These are phyloP conservation scores for Aspergillus sp. DNA, from an alignment of 2,329 filamentous ascomycete genomes.

Conservation along the genomic window DNA sequence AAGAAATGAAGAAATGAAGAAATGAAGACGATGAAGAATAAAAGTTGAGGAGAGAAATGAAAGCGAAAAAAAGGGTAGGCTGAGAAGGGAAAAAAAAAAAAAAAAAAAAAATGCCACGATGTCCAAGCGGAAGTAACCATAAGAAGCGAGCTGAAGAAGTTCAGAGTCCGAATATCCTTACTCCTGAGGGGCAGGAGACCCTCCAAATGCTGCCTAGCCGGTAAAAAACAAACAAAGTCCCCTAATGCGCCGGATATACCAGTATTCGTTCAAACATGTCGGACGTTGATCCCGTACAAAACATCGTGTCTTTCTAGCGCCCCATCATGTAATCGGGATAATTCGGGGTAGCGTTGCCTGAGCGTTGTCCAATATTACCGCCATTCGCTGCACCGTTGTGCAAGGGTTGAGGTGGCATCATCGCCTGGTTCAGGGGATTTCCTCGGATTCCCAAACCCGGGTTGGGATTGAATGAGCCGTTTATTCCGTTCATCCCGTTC, in stretches of 20 bases:
- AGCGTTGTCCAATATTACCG: slow-evolving; percentile 28
- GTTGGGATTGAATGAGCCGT: slow-evolving; percentile 36
- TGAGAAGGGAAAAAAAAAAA: slow-evolving; percentile 21
- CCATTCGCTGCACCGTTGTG: slow-evolving; percentile 28
- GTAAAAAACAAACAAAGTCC: slow-evolving; percentile 33
- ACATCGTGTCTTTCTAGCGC: slow-evolving; percentile 34
- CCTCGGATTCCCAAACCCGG: slow-evolving; percentile 39
- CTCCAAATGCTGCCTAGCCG: slow-evolving; percentile 44
- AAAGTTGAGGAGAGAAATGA: slow-evolving; percentile 13
- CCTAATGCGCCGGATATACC: slow-evolving; percentile 43
- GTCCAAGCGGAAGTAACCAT: slow-evolving; percentile 17
- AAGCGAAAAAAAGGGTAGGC: slow-evolving; percentile 9
- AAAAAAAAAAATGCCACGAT: slow-evolving; percentile 21
- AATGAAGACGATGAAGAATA: slow-evolving; percentile 16
- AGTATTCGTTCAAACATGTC: slow-evolving; percentile 44
- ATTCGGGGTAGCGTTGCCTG: slow-evolving; percentile 37
- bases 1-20: slow-evolving; percentile 16
- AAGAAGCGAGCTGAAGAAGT: slow-evolving; percentile 30
- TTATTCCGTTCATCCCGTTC: slow-evolving; percentile 12
- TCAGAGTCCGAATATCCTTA: slow-evolving; percentile 34
- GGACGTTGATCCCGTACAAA: slow-evolving; percentile 37
- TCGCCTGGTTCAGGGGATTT: slow-evolving; percentile 32
- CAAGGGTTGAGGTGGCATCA: slow-evolving; percentile 29
- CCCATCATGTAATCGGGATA: slow-evolving; percentile 52
- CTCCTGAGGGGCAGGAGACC: slow-evolving; percentile 36